These are phyloP conservation scores for Flaveria ramosissima DNA, from an alignment of 129 eudicot species.

Conservation along the genomic window DNA sequence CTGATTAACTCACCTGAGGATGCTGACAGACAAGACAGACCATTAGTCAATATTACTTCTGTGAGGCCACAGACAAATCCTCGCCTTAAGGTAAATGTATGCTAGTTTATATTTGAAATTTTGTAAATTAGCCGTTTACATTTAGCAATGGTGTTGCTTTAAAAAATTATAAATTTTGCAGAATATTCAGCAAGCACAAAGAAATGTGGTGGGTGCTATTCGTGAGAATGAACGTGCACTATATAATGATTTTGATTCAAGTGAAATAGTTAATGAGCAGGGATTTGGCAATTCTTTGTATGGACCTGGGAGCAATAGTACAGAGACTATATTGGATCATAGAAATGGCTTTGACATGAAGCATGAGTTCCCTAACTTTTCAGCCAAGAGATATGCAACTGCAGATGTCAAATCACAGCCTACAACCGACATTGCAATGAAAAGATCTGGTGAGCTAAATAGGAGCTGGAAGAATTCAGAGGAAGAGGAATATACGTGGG, in stretches of 20 bases:
- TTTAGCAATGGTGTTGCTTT: background rate
- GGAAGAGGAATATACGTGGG: slow-evolving; percentile 85
- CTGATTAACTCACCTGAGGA: slow-evolving; percentile 48
- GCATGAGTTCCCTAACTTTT: slow-evolving; percentile 36
- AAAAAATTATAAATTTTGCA: slow-evolving; percentile 27
- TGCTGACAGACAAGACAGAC: slow-evolving; percentile 46
- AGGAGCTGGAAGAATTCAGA: slow-evolving; percentile 75
- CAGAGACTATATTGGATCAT: slow-evolving; percentile 44
- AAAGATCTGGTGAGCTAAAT: slow-evolving; percentile 42
- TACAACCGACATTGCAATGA: slow-evolving; percentile 27
- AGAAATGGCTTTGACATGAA: slow-evolving; percentile 58
- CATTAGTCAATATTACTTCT: slow-evolving; percentile 36
- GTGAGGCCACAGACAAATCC: slow-evolving; percentile 55
- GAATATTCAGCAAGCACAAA: slow-evolving; percentile 48
- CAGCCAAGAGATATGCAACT: slow-evolving; percentile 32
- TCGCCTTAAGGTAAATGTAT: slow-evolving; percentile 48
- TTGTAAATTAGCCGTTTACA: background rate
- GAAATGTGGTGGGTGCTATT: slow-evolving; percentile 37
- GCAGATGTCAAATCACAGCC: slow-evolving; percentile 39
- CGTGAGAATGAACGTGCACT: slow-evolving; percentile 46
- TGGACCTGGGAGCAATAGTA: slow-evolving; percentile 45
- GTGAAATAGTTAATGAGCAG: slow-evolving; percentile 43
- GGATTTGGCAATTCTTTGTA: slow-evolving; percentile 54
- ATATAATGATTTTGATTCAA: slow-evolving; percentile 47
- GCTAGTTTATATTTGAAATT: background rate